Base-by-base conservation (phyloP, 83 land plant genomes). In the Isoetes engelmannii region DNA sequence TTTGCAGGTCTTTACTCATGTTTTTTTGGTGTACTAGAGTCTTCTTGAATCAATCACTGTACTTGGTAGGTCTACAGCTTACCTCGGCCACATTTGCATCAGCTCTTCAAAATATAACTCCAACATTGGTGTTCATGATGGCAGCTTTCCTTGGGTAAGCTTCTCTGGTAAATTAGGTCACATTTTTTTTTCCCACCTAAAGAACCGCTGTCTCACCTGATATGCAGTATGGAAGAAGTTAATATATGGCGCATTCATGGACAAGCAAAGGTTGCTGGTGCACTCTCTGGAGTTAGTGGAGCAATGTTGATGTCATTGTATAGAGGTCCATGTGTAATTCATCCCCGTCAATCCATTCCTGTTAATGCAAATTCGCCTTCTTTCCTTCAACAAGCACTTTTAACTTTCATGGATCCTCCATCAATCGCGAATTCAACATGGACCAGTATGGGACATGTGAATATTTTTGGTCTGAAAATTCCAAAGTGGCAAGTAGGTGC, bases 291-390 rank as follows among this genome's bases (percentile, higher is more conserved):
- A 20, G 18, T 59, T 59, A 37, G 10, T 59, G 28, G 28, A 18
- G 62, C 62, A 59, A 59, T 12, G 62, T 59, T 18, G 8, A 59
- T 42, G 18, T 42, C 62, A 59, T 18, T 59, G 62, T 59, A 18
- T 59, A 28, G 37, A 28, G 37, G 37, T 28, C 37, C 37, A 28
- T 28, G 37, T 28, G 37, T 28, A 28, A 28, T 28, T 28, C 37
- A 28, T 28, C 37, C 37, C 2, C 37, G 0, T 28, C 37, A 28
- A 28, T 28, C 37, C 37, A 28, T 28, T 28, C 37, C 37, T 28
- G 37, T 28, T 28, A 28, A 28, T 28, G 37, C 1, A 28, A 28
- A 28, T 28, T 2, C 37, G 62, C 62, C 8, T 59, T 59, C 28
- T 42, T 59, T 19, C 18, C 28, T 59, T 12, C 62, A 8, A 59